Evolutionary conservation across 2,329 filamentous ascomycete genomes (phyloP), one percentile per base, ranked within the genome.

Genomic region (Fusarium buharicum): DNA sequence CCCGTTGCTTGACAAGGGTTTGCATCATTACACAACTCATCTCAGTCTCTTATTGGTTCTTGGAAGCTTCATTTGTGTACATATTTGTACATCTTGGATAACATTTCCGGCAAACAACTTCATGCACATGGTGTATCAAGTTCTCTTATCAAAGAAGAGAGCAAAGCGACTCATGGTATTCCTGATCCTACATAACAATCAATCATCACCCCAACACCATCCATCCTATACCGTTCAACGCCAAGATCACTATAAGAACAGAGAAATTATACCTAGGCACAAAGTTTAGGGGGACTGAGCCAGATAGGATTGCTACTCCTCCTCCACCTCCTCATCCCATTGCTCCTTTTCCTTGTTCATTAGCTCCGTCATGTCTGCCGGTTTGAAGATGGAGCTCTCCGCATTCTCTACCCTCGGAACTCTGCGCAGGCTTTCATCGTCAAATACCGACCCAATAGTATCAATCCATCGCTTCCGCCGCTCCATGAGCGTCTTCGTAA

Each of bases 401-500:
- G 86, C 85, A 55, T 95, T 89, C 2, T 82, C 79, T 18, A 74
- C 77, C 2, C 87, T 80, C 14, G 93, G 92, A 37, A 97, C 89
- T 51, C 84, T 86, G 59, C 85, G 86, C 31, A 92, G 84, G 68
- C 87, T 89, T 68, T 93, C 92, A 69, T 91, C 91, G 59, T 93
- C 89, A 70, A 99, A 96, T 1, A 98, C 92, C 0, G 92, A 90
- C 0, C 93, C 92, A 66, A 99, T 96, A 34, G 87, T 93, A 63
- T 92, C 90, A 63, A 92, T 93, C 94, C 95, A 99, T 66, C 93
- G 87, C 73, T 87, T 85, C 52, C 93, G 86, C 57, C 94, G 85
- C 75, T 97, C 93, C 93, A 99, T 97, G 22, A 99, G 82, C 39
- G 89, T 94, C 73, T 93, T 89, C 4, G 95, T 95, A 55, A 93